Percentiles rank a stretch among this genome's conserved stretches.
These are phyloP conservation scores for Phytophthora tentaculata DNA, from an alignment of 352 stramenopile genomes.

Conservation along the genomic window DNA sequence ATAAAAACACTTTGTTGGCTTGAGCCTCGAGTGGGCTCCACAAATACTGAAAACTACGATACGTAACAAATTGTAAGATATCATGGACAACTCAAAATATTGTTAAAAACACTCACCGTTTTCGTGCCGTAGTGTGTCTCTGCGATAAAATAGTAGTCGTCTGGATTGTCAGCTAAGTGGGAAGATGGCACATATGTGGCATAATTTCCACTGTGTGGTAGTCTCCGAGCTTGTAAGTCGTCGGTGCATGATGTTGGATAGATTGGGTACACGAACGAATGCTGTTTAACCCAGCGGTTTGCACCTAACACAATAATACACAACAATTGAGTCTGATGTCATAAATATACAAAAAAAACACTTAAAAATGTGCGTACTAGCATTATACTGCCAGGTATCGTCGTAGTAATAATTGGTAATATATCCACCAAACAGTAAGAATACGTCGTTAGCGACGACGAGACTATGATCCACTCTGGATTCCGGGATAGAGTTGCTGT, in stretches of 20 bases:
- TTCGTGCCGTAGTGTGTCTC: conserved; percentile 77
- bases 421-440: conserved; percentile 95
- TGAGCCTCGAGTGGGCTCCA: conserved; percentile 90
- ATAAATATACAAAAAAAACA: neutral
- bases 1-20: conserved; percentile 78
- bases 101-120: conserved; percentile 40
- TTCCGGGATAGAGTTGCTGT: conserved; percentile 46
- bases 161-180: conserved; percentile 38
- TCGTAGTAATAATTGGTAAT: conserved; percentile 94
- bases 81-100: neutral
- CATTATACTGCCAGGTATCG: conserved; percentile 97
- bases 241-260: conserved; percentile 93
- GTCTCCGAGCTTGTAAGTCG: conserved; percentile 71
- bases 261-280: conserved; percentile 88
- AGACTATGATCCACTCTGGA: conserved; percentile 87
- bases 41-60: conserved; percentile 82
- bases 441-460: conserved; percentile 71
- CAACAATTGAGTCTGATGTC: conserved; percentile 4
- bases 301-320: conserved; percentile 37
- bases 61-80: neutral
- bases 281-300: conserved; percentile 91
- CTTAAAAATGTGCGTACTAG: conserved; percentile 49
- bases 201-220: conserved; percentile 82
- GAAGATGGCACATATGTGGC: conserved; percentile 46
- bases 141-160: conserved; percentile 74